These are phyloP conservation scores for Penicillium fuscoglaucum DNA, from an alignment of 2,329 filamentous ascomycete species.

Conservation along the genomic window DNA sequence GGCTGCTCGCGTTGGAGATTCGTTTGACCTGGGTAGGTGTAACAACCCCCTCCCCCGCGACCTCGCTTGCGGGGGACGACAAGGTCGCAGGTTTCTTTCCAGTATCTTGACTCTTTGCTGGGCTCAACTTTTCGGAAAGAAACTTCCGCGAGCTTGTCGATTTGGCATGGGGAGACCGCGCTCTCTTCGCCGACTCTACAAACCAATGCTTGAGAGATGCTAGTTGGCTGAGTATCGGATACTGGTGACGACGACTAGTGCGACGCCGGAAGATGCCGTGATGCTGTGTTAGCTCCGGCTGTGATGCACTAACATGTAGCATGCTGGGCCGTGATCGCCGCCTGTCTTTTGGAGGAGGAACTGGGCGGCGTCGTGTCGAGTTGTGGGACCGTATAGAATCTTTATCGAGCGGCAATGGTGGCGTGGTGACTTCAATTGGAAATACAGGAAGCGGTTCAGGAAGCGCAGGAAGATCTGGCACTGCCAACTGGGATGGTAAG, in stretches of 20 bases:
- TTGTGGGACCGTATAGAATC: conserved; percentile 69
- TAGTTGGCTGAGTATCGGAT: conserved; percentile 66
- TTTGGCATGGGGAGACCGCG: conserved; percentile 55
- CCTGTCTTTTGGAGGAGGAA: conserved; percentile 84
- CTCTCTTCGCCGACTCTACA: conserved; percentile 65
- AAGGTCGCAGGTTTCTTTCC: conserved; percentile 29
- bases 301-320: conserved; percentile 76
- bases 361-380: conserved; percentile 73
- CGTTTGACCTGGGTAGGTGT: conserved; percentile 44
- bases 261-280: conserved; percentile 58
- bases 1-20: conserved; percentile 43
- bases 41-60: conserved; percentile 28
- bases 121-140: conserved; percentile 41
- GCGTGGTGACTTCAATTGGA: conserved; percentile 44
- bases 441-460: conserved; percentile 57
- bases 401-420: conserved; percentile 70
- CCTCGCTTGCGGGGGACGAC: conserved; percentile 24
- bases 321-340: conserved; percentile 78
- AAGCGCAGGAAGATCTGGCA: conserved; percentile 75
- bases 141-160: conserved; percentile 40
- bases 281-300: conserved; percentile 61
- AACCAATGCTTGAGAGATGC: conserved; percentile 72
- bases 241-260: conserved; percentile 58
- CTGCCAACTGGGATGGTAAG: conserved; percentile 60
- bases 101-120: conserved; percentile 40